Base-by-base conservation (phyloP, 805 yeast genomes). In the Ogataea minuta region DNA sequence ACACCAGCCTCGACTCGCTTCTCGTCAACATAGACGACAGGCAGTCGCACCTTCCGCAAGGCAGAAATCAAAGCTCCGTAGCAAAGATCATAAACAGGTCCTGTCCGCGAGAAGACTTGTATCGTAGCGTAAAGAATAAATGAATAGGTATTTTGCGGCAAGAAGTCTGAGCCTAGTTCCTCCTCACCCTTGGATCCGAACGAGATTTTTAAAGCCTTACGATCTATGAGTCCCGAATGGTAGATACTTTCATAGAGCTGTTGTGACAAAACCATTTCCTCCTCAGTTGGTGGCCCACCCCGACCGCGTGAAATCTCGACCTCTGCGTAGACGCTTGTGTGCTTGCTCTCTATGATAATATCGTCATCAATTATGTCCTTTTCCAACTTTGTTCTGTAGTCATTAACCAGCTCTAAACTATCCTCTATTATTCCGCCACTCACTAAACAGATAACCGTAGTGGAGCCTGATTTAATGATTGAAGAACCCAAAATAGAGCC, bases 221-320 rank as follows among this genome's bases (percentile, higher is more conserved):
- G 64, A 2, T 73, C 62, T 13, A 84, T 59, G 15, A 84, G 45
- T 20, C 76, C 74, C 9, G 84, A 74, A 45, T 78, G 79, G 31
- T 74, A 60, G 4, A 87, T 57, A 4, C 75, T 65, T 47, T 84
- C 84, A 51, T 78, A 77, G 16, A 85, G 51, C 42, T 67, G 67
- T 57, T 86, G 95, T 1, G 86, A 76, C 14, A 83, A 54, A 21
- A 74, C 77, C 79, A 84, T 85, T 57, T 88, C 96, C 62, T 88
- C 95, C 50, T 81, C 85, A 1, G 90, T 78, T 20, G 95, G 95
- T 1, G 88, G 85, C 10, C 95, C 93, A 7, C 66, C 57, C 37
- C 87, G 70, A 21, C 95, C 95, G 38, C 89, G 67, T 41, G 80
- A 76, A 8, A 86, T 77, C 46, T 84, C 89, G 6, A 88, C 87